Conservation (phyloP, 2,329 filamentous ascomycete genomes). For the Exophiala sideris region DNA sequence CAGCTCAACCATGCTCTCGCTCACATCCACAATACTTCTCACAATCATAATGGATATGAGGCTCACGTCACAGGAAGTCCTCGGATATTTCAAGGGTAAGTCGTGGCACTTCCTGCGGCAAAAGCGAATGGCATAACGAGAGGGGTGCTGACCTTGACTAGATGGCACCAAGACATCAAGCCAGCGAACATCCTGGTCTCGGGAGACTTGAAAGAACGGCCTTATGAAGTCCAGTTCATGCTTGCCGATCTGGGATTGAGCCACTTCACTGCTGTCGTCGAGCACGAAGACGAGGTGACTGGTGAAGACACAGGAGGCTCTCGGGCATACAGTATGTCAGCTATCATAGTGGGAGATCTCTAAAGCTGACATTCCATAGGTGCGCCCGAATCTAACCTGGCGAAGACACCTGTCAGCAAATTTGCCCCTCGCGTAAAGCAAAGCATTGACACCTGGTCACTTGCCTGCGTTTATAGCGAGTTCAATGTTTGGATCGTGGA, state of each 20-base stretch:
- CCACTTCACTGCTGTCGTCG: constrained; percentile 13
- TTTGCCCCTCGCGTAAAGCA: not conserved
- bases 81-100: constrained; percentile 16
- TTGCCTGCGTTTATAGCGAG: constrained; percentile 36
- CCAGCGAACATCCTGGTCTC: constrained; percentile 33
- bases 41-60: not conserved
- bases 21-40: constrained; percentile 19
- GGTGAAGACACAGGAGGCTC: constrained; percentile 1
- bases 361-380: constrained; percentile 25
- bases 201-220: constrained; percentile 14
- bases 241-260: constrained; percentile 32
- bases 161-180: constrained; percentile 36
- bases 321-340: constrained; percentile 7
- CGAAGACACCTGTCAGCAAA: constrained; percentile 5
- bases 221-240: constrained; percentile 31
- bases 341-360: not conserved
- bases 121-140: not conserved
- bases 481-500: constrained; percentile 24
- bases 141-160: constrained; percentile 5
- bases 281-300: not conserved
- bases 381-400: constrained; percentile 33
- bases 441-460: constrained; percentile 34
- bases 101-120: not conserved
- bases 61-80: too few relatives aligned
- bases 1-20: constrained; percentile 30